Base-by-base conservation (phyloP, 2,329 filamentous ascomycete genomes). In the Aspergillus ustus region DNA sequence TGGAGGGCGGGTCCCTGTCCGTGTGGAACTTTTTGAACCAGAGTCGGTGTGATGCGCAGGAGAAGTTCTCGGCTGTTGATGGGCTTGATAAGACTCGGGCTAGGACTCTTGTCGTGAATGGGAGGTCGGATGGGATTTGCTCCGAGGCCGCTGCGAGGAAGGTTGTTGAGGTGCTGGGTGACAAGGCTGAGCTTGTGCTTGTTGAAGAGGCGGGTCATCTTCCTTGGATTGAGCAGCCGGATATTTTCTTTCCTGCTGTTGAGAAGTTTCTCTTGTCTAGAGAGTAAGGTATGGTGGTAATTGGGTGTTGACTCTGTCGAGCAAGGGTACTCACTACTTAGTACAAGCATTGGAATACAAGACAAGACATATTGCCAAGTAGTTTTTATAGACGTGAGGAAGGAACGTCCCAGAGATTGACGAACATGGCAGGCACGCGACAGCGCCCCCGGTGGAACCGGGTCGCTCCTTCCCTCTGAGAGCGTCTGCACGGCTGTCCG, bases 21-120 rank as follows among this genome's bases (percentile, higher is more conserved):
- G 37, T 54, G 2, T 54, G 52, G 52, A 54, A 45, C n/a, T 54
- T 54, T 13, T 11, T 45, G 11, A 54, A 54, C 22, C 52, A 54
- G 52, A 37, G 52, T n/a, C 52, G 52, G 3, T 54, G 52, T 4
- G 52, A 54, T 28, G 13, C 15, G 11, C 20, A 54, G 20, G 52
- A 25, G 9, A 54, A 54, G 52, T 54, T 54, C 19, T 54, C 52
- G 34, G 52, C 52, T 29, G 52, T 54, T 15, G 52, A 54, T 25
- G 52, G 52, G 37, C 22, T 54, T 4, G 7, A 7, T 4, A 54
- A 45, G 7, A 20, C 46, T 8, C 52, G 31, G 52, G 52, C 52
- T 11, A 15, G n/a, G 20, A 54, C 52, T 28, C 40, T 54, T 11
- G 37, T 54, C 29, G 25, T 54, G 7, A 54, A 54, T 48, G 53